Conservation (phyloP, 768 basidiomycete genomes). For the Crucibulum laeve region DNA sequence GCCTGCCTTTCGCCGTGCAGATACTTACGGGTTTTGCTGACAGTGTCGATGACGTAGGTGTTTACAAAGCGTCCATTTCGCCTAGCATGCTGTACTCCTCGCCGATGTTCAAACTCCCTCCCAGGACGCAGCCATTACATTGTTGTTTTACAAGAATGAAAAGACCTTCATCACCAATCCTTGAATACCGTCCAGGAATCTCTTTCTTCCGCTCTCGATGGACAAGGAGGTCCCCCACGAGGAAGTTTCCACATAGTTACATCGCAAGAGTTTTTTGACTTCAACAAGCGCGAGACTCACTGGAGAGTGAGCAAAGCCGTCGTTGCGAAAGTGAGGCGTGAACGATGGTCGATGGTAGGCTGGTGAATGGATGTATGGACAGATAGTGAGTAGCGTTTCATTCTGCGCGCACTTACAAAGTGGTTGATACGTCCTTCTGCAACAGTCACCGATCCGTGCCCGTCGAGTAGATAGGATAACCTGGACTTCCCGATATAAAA, state of each 20-base stretch:
- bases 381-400: conserved; percentile 1
- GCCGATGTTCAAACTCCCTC: background rate
- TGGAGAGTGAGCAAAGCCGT: conserved; percentile 8
- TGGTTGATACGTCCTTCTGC: background rate
- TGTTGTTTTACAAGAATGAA: background rate
- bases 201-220: background rate
- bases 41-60: background rate
- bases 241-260: background rate
- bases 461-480: conserved; percentile 2
- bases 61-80: background rate
- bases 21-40: background rate
- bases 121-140: background rate
- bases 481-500: background rate
- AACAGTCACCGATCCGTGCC: conserved; percentile 5
- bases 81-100: background rate
- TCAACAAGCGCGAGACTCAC: conserved; percentile 2
- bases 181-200: background rate
- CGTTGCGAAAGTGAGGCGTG: conserved; percentile 5
- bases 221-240: background rate
- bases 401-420: background rate
- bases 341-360: conserved; percentile 7
- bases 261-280: background rate
- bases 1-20: background rate
- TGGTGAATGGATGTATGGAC: conserved; percentile 5
- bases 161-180: background rate